Conservation (phyloP, 2,329 filamentous ascomycete genomes). For the Triangularia setosa region DNA sequence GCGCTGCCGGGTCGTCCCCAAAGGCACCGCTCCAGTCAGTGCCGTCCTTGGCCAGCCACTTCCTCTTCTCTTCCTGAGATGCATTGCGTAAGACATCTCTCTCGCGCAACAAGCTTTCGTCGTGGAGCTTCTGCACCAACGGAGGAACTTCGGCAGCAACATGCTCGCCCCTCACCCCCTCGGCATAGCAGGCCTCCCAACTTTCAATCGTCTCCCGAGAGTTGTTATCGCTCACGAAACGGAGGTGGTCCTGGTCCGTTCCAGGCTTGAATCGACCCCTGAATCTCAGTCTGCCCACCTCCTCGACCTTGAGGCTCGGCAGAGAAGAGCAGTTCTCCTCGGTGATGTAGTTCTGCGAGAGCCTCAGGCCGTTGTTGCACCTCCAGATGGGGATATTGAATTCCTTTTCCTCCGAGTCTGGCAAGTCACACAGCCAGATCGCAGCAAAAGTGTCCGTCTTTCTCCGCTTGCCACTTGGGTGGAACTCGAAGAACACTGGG, state of each 20-base stretch:
- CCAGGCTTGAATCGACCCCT: conserved; percentile 80
- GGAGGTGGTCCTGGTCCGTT: conserved; percentile 79
- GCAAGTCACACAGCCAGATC: conserved; percentile 81
- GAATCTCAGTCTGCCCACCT: conserved; percentile 80
- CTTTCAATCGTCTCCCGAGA: conserved; percentile 89
- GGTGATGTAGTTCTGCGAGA: conserved; percentile 91
- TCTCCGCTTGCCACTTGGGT: conserved; percentile 61
- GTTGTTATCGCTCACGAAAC: conserved; percentile 82
- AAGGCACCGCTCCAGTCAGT: conserved; percentile 87
- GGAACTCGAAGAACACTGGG: conserved; percentile 85
- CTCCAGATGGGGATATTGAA: conserved; percentile 91
- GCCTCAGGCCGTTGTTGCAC: conserved; percentile 67
- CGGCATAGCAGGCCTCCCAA: conserved; percentile 86
- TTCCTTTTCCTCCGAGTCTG: conserved; percentile 71
- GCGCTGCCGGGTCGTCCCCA: conserved; percentile 64
- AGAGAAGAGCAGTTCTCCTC: conserved; percentile 66
- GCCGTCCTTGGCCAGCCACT: conserved; percentile 75
- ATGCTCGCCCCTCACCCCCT: conserved; percentile 71
- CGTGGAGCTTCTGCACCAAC: conserved; percentile 70
- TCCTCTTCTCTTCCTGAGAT: conserved; percentile 64
- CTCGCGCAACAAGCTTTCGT: conserved; percentile 72
- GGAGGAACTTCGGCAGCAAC: conserved; percentile 72
- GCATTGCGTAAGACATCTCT: conserved; percentile 76
- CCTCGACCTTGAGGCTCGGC: conserved; percentile 71
- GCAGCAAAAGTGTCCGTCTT: conserved; percentile 69